These are phyloP conservation scores for Candida ficus DNA, from an alignment of 805 yeast genomes.

Conservation along the genomic window DNA sequence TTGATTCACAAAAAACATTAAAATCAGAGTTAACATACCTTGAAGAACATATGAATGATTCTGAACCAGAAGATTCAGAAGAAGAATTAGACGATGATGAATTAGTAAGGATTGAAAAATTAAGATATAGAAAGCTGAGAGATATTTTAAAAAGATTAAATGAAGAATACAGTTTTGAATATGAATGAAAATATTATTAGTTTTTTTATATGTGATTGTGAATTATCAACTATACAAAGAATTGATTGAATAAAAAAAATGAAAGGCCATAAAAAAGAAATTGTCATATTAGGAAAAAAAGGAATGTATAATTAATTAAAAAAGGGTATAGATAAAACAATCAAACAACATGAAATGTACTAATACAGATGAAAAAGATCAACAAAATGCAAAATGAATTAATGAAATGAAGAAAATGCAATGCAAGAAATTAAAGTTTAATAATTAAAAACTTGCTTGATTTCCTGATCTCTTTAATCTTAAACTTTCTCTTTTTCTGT, in stretches of 20 bases:
- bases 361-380: too few species aligned
- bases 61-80: slow-evolving; percentile 1
- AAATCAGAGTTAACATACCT: slow-evolving; percentile 4
- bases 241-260: too few species aligned
- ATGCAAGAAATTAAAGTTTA: background rate
- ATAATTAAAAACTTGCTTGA: slow-evolving; percentile 8
- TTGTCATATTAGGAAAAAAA: too few species aligned
- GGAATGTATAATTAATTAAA: too few species aligned
- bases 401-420: too few species aligned
- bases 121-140: slow-evolving; percentile 8
- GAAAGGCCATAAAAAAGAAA: too few species aligned
- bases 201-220: too few species aligned
- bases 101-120: slow-evolving; percentile 10
- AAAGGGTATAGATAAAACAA: too few species aligned
- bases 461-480: slow-evolving; percentile 40
- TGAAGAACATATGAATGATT: background rate
- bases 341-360: too few species aligned
- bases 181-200: too few species aligned
- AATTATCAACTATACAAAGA: too few species aligned
- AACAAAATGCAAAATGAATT: too few species aligned
- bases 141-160: slow-evolving; percentile 3
- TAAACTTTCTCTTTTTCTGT: slow-evolving; percentile 48
- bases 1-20: slow-evolving; percentile 5
- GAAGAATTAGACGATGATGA: slow-evolving; percentile 2
- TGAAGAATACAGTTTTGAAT: background rate